Conservation (phyloP, 495 filamentous ascomycete genomes). For the Clavariopsis aquatica region DNA sequence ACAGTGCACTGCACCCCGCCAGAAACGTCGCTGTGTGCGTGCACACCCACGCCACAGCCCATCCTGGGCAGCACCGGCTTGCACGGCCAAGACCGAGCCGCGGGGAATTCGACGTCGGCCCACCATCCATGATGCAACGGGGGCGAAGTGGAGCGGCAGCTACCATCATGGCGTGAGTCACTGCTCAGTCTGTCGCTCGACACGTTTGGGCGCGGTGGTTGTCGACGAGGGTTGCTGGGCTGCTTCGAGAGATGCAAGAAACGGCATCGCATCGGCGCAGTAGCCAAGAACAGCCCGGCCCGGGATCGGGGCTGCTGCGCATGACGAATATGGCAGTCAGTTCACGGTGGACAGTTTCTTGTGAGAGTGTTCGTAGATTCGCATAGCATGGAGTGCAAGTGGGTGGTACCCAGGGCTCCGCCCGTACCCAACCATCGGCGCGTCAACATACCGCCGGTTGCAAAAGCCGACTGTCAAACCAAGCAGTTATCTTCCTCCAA, state of each 20-base stretch:
- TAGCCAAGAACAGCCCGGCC: not conserved
- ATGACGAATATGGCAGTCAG: too few species aligned
- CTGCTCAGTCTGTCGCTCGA: not conserved
- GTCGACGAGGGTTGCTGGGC: not conserved
- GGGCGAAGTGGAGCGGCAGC: not conserved
- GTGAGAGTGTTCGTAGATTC: too few species aligned
- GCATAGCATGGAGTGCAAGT: too few species aligned
- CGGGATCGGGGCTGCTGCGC: too few species aligned
- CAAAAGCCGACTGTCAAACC: not conserved
- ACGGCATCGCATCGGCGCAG: not conserved
- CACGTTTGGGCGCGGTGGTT: not conserved
- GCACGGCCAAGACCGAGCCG: not conserved
- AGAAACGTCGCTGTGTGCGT: not conserved
- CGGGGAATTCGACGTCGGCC: not conserved
- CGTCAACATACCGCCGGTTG: too few species aligned
- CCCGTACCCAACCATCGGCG: too few species aligned
- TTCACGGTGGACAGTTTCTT: too few species aligned
- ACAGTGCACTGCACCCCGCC: not conserved
- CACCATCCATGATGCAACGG: not conserved
- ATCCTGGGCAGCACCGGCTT: not conserved
- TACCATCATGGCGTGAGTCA: not conserved
- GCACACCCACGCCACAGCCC: not conserved
- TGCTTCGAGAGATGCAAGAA: not conserved
- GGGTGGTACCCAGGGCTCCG: too few species aligned
- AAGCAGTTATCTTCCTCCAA: too few species aligned